phyloP scores from a whole-genome alignment of 176 grass and related monocot genomes.

The Aegilops speltoides region DNA sequence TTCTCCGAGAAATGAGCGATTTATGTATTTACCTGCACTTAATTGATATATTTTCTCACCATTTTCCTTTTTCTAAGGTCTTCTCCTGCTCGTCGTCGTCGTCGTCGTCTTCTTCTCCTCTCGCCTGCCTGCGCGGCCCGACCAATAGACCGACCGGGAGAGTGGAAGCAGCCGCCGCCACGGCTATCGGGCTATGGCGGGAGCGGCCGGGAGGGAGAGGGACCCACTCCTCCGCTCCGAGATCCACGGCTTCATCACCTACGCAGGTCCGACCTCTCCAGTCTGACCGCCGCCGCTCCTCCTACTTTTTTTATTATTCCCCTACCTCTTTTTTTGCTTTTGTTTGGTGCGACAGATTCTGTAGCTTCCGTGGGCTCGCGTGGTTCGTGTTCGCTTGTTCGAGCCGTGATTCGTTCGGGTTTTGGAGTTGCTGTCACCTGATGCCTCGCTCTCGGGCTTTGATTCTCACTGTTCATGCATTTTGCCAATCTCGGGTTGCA shows the following conservation, averaged over 20 bases:
- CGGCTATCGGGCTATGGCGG: conserved; percentile 30
- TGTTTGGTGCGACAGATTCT: conserved; percentile 6
- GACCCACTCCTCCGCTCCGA: conserved; percentile 57
- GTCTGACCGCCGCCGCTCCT: not conserved
- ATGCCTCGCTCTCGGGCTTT: not conserved
- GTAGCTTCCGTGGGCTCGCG: not conserved
- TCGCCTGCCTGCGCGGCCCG: not conserved
- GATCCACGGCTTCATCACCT: conserved; percentile 87
- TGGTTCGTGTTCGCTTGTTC: not conserved
- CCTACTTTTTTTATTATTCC: not conserved
- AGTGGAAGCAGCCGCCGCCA: conserved; percentile 11
- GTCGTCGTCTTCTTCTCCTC: conserved; percentile 1
- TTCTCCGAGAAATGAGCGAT: not conserved
- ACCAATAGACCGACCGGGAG: not conserved
- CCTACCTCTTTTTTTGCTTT: not conserved
- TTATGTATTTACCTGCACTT: not conserved
- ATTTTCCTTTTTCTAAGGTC: conserved; percentile 23
- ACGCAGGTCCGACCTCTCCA: conserved; percentile 44
- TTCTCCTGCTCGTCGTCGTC: not conserved
- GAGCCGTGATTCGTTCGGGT: not conserved
- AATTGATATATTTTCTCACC: conserved; percentile 19
- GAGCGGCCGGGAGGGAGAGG: conserved; percentile 4
- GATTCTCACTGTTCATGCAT: not conserved
- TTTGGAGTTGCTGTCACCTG: not conserved
- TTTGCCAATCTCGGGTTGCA: not conserved